phyloP scores from a whole-genome alignment of 108 stramenopile species.

The Schizochytrium sp. region DNA sequence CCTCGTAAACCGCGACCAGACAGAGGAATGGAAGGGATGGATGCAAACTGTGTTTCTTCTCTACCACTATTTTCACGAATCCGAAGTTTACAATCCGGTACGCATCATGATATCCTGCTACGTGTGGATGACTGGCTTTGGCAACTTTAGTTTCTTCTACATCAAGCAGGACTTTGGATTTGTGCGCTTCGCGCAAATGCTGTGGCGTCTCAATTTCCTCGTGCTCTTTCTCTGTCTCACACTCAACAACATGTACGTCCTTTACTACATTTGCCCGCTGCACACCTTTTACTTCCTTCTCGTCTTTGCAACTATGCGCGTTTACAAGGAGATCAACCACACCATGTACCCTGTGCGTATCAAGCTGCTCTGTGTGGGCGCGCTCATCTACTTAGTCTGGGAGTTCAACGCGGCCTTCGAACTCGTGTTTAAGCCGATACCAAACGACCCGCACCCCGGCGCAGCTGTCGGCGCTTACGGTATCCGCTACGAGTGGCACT shows the following conservation, averaged over 20 bases:
- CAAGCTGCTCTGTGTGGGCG: conserved; percentile 67
- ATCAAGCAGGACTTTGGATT: conserved; percentile 76
- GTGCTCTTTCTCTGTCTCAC: conserved; percentile 79
- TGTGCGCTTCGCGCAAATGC: conserved; percentile 85
- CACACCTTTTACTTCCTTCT: conserved; percentile 94
- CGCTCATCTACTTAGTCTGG: conserved; percentile 76
- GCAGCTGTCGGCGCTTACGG: conserved; percentile 57
- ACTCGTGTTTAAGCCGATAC: conserved; percentile 66
- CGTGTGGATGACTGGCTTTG: conserved; percentile 98
- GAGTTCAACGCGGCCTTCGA: conserved; percentile 69
- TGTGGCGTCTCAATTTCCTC: conserved; percentile 92
- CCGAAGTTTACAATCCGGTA: conserved; percentile 84
- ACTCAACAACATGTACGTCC: conserved; percentile 85
- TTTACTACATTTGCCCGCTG: conserved; percentile 94
- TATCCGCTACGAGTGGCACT: conserved; percentile 92
- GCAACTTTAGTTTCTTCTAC: conserved; percentile 87
- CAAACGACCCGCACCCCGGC: conserved; percentile 61
- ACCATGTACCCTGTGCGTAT: conserved; percentile 74
- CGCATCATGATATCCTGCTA: conserved; percentile 95
- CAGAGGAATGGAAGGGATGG: conserved; percentile 99
- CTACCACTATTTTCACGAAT: conserved; percentile 93
- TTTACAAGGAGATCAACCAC: conserved; percentile 62
- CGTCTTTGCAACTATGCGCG: conserved; percentile 81
- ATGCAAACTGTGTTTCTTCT: conserved; percentile 96
- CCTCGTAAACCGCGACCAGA: conserved; percentile 87